Base-by-base conservation (phyloP, 768 basidiomycete species). In the Kwoniella heveanensis region DNA sequence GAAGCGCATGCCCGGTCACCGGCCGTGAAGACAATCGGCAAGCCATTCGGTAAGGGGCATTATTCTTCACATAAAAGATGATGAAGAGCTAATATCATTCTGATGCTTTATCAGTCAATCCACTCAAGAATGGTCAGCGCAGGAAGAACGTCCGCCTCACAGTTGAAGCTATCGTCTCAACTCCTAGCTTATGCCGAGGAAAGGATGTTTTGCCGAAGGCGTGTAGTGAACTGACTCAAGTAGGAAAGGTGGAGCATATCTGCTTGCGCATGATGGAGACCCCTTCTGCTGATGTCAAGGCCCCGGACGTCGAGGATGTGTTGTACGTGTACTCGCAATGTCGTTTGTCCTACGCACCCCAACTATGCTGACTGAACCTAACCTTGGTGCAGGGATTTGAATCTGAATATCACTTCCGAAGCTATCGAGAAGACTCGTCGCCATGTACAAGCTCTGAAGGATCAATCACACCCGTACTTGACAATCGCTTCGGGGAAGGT, bases 61-160 rank as follows among this genome's bases (percentile, higher is more conserved):
- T 36, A 36, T 13, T 13, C 32, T 36, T 22, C 8, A 24, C 51
- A 48, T 8, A n/a, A 22, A 19, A 54, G 29, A n/a, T n/a, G n/a
- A n/a, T n/a, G n/a, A n/a, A n/a, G 36, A 3, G 26, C 32, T 47
- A 44, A 57, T 46, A 8, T 36, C 6, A 22, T 3, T n/a, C 32
- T 24, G 21, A n/a, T 54, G 4, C 48, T 10, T 21, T 17, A 5
- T 32, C 37, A 62, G 61, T 25, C 9, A 36, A 60, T 50, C 54
- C 62, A n/a, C 26, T 36, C 12, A 27, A 27, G 4, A 17, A 19
- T 6, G 26, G 26, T n/a, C 29, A 27, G 9, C 54, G 48, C n/a
- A 46, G 29, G 19, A 64, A 25, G 46, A 27, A 52, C 13, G 10
- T 21, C n/a, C 24, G 50, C 19, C 62, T 64, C 21, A 64, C 55